Percentiles rank a stretch among this genome's conserved stretches.
Evolutionary conservation across 2,329 filamentous ascomycete genomes (phyloP).

Genomic region (Alternaria hordeiaustralica): DNA sequence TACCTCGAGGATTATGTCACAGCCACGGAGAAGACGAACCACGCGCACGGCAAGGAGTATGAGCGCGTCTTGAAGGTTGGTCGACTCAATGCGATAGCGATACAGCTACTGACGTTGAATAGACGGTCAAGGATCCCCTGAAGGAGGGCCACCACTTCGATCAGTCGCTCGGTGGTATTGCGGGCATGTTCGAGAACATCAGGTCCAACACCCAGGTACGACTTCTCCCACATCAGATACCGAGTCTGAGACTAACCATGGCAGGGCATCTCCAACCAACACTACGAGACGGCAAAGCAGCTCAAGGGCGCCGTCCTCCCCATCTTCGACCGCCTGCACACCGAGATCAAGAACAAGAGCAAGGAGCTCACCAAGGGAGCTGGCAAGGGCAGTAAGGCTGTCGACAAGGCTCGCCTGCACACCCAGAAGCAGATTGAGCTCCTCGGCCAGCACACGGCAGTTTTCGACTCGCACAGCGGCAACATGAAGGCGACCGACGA

Average conservation of each 20-base stretch:
- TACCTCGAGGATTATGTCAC: constrained; percentile 91
- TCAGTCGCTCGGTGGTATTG: constrained; percentile 83
- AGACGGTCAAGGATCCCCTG: constrained; percentile 85
- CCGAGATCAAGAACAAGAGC: constrained; percentile 94
- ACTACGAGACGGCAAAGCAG: constrained; percentile 88
- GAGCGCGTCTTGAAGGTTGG: constrained; percentile 87
- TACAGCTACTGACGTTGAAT: constrained; percentile 13
- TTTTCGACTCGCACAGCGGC: constrained; percentile 77
- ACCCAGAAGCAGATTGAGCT: constrained; percentile 98
- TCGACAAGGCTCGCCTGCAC: constrained; percentile 82
- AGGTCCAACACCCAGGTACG: constrained; percentile 81
- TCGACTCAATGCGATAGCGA: neutral
- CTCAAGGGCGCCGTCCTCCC: constrained; percentile 86
- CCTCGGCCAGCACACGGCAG: constrained; percentile 82
- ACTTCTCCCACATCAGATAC: neutral
- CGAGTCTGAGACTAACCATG: neutral
- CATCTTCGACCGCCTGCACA: constrained; percentile 86
- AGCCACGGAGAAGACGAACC: constrained; percentile 85
- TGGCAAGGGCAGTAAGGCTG: constrained; percentile 83
- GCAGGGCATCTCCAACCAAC: constrained; percentile 83
- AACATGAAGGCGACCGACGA: constrained; percentile 76
- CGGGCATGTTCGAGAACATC: constrained; percentile 93
- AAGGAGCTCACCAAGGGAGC: constrained; percentile 87
- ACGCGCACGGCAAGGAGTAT: constrained; percentile 88
- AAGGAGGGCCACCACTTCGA: constrained; percentile 94